Percentiles rank a stretch among this genome's conserved stretches.
These are phyloP conservation scores for Pythium insidiosum DNA, from an alignment of 352 stramenopile genomes.

Conservation along the genomic window DNA sequence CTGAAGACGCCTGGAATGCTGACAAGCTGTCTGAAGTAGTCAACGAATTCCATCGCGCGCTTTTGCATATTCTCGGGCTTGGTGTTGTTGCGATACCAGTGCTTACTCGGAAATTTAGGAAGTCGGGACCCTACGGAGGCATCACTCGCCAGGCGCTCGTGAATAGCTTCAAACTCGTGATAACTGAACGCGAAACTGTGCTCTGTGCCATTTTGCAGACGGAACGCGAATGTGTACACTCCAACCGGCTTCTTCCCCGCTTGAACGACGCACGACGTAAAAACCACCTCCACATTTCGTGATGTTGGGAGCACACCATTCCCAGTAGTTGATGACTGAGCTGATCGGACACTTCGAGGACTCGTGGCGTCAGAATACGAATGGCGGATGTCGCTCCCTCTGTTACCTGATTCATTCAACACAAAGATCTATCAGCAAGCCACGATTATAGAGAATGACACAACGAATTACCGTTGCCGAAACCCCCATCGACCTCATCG, in stretches of 20 bases:
- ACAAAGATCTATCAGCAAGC: no score
- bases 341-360: constrained; percentile 10
- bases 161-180: constrained; percentile 64
- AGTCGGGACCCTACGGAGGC: constrained; percentile 22
- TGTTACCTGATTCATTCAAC: no score
- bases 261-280: constrained; percentile 43
- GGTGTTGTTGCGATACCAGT: constrained; percentile 63
- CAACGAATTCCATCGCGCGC: constrained; percentile 65
- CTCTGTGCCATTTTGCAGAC: constrained; percentile 20
- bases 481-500: constrained; percentile 4
- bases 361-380: constrained; percentile 7
- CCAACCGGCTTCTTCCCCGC: constrained; percentile 52
- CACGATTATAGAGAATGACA: no score
- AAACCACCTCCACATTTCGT: constrained; percentile 26
- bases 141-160: constrained; percentile 32
- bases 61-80: constrained; percentile 85
- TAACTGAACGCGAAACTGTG: constrained; percentile 59
- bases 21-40: constrained; percentile 68
- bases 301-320: constrained; percentile 7
- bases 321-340: constrained; percentile 1
- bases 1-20: constrained; percentile 31
- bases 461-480: not conserved
- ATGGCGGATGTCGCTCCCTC: constrained; percentile 2
- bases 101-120: constrained; percentile 77
- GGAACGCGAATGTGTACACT: constrained; percentile 66